These are phyloP conservation scores for Kurtzmaniella cleridarum DNA, from an alignment of 805 yeast species.

Conservation along the genomic window DNA sequence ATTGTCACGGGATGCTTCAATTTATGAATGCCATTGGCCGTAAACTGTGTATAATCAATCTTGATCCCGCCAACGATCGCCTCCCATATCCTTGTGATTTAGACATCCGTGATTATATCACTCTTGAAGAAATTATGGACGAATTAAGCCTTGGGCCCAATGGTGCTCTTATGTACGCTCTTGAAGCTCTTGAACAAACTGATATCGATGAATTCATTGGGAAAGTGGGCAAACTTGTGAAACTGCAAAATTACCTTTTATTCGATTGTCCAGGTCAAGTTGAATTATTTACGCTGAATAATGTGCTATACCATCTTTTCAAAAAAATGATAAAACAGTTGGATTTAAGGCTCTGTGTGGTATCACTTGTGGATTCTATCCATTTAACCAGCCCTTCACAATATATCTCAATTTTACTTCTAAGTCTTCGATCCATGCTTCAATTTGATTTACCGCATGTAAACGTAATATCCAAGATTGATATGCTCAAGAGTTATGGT, in stretches of 20 bases:
- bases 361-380: slow-evolving; percentile 77
- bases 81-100: slow-evolving; percentile 66
- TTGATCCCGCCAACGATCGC: slow-evolving; percentile 88
- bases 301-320: slow-evolving; percentile 66
- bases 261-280: slow-evolving; percentile 97
- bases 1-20: slow-evolving; percentile 88
- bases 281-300: slow-evolving; percentile 88
- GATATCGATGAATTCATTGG: slow-evolving; percentile 48
- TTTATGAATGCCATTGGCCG: slow-evolving; percentile 93
- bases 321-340: slow-evolving; percentile 47
- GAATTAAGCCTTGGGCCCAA: slow-evolving; percentile 73
- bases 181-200: slow-evolving; percentile 49
- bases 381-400: slow-evolving; percentile 84
- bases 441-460: slow-evolving; percentile 90
- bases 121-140: slow-evolving; percentile 74
- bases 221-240: slow-evolving; percentile 51
- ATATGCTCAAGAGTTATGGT: slow-evolving; percentile 71
- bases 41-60: slow-evolving; percentile 73
- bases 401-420: slow-evolving; percentile 72
- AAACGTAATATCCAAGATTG: slow-evolving; percentile 90
- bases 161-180: slow-evolving; percentile 86
- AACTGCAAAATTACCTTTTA: slow-evolving; percentile 54
- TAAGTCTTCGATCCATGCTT: slow-evolving; percentile 86
- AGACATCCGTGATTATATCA: slow-evolving; percentile 73
- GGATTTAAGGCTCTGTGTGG: slow-evolving; percentile 76